Conservation (phyloP, 331 rosid genomes). For the Rhamnella rubrinervis region DNA sequence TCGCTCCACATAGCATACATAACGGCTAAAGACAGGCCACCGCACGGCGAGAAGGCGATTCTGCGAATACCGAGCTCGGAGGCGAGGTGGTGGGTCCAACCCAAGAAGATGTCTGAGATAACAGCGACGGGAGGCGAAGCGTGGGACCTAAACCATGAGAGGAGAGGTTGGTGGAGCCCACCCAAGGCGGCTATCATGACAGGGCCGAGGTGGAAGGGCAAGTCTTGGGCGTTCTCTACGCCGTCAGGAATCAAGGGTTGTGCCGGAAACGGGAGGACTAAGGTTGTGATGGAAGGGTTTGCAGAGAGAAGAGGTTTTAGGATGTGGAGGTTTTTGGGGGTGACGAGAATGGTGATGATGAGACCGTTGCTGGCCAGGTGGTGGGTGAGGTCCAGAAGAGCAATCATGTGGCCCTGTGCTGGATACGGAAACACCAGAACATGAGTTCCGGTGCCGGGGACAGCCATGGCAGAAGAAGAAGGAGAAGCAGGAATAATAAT, state of each 20-base stretch:
- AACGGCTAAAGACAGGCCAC: conserved; percentile 18
- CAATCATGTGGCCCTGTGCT: conserved; percentile 51
- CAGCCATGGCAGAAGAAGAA: too few relatives aligned
- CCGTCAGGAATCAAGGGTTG: conserved; percentile 44
- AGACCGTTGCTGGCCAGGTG: conserved; percentile 18
- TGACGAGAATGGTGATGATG: conserved; percentile 49
- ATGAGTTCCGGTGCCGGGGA: conserved; percentile 13
- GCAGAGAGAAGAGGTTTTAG: conserved; percentile 38
- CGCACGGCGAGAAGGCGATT: conserved; percentile 22
- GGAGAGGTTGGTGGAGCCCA: conserved; percentile 16
- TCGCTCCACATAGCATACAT: background rate
- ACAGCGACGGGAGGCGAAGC: conserved; percentile 31
- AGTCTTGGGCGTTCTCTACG: conserved; percentile 33
- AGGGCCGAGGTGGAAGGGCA: conserved; percentile 2
- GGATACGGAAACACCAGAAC: conserved; percentile 38
- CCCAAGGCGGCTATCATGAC: conserved; percentile 22
- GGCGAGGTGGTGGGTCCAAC: conserved; percentile 36
- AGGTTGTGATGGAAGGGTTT: conserved; percentile 27
- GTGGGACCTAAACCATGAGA: conserved; percentile 39
- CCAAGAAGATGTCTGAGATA: conserved; percentile 36
- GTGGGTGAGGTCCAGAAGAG: conserved; percentile 37
- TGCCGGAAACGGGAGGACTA: conserved; percentile 40
- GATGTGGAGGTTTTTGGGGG: conserved; percentile 40
- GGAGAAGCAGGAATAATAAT: background rate
- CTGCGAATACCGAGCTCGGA: conserved; percentile 26